phyloP scores from a whole-genome alignment of 2,329 filamentous ascomycete genomes.

The Aspergillus tubingensis region DNA sequence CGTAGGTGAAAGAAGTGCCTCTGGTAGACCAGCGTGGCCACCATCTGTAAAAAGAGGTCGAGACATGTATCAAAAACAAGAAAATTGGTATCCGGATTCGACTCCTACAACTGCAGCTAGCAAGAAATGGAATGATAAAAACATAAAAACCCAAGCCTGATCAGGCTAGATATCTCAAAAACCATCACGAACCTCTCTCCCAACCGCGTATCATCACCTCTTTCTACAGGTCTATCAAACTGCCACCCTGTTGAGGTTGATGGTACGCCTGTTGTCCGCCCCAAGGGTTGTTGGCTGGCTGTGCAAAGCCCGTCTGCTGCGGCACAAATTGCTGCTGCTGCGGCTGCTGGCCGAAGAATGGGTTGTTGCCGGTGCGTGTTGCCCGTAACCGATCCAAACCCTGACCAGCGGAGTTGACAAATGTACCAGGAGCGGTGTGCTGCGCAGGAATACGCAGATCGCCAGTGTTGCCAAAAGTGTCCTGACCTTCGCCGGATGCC shows the following conservation, averaged over 20 bases:
- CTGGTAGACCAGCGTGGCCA: background rate
- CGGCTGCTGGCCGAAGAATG: slow-evolving; percentile 72
- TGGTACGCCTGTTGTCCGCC: slow-evolving; percentile 50
- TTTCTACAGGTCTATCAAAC: slow-evolving; percentile 62
- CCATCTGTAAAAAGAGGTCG: background rate
- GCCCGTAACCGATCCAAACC: slow-evolving; percentile 72
- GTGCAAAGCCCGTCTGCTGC: slow-evolving; percentile 47
- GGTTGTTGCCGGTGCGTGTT: slow-evolving; percentile 75
- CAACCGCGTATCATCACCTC: background rate
- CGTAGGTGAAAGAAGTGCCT: too few species aligned
- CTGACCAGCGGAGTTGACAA: slow-evolving; percentile 90
- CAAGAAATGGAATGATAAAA: slow-evolving; percentile 11
- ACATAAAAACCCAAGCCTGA: slow-evolving; percentile 4
- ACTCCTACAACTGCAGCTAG: slow-evolving; percentile 13
- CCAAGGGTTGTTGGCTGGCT: slow-evolving; percentile 58
- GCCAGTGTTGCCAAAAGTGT: slow-evolving; percentile 97
- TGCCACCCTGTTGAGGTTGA: slow-evolving; percentile 52
- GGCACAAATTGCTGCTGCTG: slow-evolving; percentile 55
- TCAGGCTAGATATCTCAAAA: slow-evolving; percentile 6
- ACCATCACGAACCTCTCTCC: background rate
- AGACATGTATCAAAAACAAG: slow-evolving; percentile 1
- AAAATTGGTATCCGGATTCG: slow-evolving; percentile 20
- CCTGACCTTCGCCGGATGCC: slow-evolving; percentile 84
- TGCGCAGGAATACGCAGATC: slow-evolving; percentile 93
- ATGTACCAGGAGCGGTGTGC: slow-evolving; percentile 92